A percentile compares a stretch with the other conserved stretches of the same genome.
phyloP scores from a whole-genome alignment of 805 yeast genomes.

The Teunomyces gatunensis region DNA sequence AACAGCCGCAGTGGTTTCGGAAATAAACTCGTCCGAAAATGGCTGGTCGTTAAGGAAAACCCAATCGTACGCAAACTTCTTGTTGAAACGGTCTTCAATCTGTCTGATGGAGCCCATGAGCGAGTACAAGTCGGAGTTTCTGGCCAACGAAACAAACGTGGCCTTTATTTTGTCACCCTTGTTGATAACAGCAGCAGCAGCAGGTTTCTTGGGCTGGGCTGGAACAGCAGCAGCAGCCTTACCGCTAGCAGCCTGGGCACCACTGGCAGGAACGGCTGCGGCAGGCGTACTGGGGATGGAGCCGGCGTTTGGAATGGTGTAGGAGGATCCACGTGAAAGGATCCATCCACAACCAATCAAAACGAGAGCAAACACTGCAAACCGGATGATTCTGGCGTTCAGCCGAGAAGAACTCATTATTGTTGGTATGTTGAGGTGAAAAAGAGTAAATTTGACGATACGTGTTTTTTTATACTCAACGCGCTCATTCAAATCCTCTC shows the following conservation, averaged over 20 bases:
- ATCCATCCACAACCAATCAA: slow-evolving; percentile 48
- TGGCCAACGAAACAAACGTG: slow-evolving; percentile 75
- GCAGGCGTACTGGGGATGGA: neutral
- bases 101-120: slow-evolving; percentile 65
- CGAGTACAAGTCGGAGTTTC: slow-evolving; percentile 68
- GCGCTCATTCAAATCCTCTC: neutral
- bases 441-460: neutral
- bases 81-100: slow-evolving; percentile 87
- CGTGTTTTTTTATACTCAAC: neutral
- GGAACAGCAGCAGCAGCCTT: slow-evolving; percentile 9
- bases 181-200: slow-evolving; percentile 5
- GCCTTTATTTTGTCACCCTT: slow-evolving; percentile 54
- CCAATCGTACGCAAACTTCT: slow-evolving; percentile 85
- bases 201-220: slow-evolving; percentile 10
- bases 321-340: slow-evolving; percentile 46
- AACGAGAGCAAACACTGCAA: slow-evolving; percentile 46
- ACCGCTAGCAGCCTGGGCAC: slow-evolving; percentile 3
- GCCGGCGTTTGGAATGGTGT: slow-evolving; percentile 24
- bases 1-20: slow-evolving; percentile 60
- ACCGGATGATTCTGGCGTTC: slow-evolving; percentile 47
- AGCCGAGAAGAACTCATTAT: slow-evolving; percentile 42
- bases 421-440: neutral
- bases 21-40: slow-evolving; percentile 78
- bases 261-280: slow-evolving; percentile 6
- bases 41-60: slow-evolving; percentile 87